phyloP scores from a whole-genome alignment of 352 stramenopile genomes.

The Phytophthora brassicae region DNA sequence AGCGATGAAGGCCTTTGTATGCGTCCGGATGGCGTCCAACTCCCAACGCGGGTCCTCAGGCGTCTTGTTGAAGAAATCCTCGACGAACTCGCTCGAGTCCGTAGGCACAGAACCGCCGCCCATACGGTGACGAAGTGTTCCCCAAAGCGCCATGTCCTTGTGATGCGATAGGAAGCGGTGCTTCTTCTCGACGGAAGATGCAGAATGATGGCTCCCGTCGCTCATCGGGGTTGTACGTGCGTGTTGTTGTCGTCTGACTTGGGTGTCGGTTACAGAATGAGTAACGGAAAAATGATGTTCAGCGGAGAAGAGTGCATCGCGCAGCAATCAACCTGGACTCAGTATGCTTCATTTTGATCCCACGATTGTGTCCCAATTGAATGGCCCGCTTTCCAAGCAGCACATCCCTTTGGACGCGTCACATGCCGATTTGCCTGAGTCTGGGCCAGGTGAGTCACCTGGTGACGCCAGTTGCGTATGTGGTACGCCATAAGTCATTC shows the following conservation, averaged over 20 bases:
- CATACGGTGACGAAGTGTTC: slow-evolving; percentile 76
- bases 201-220: slow-evolving; percentile 23
- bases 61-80: slow-evolving; percentile 84
- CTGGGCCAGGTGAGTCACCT: no score
- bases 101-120: slow-evolving; percentile 55
- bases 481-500: no score
- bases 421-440: no score
- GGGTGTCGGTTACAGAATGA: slow-evolving; percentile 11
- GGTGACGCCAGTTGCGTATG: no score
- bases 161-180: slow-evolving; percentile 20
- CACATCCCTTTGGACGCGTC: no score
- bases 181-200: slow-evolving; percentile 22
- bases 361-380: neutral
- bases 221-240: slow-evolving; percentile 14
- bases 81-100: slow-evolving; percentile 74
- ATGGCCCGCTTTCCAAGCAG: no score
- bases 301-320: neutral
- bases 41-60: slow-evolving; percentile 60
- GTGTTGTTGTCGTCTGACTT: slow-evolving; percentile 12
- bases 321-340: neutral
- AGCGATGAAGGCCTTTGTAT: slow-evolving; percentile 60
- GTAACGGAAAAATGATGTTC: slow-evolving; percentile 20
- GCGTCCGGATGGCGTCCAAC: slow-evolving; percentile 37
- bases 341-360: slow-evolving; percentile 10
- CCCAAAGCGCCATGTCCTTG: slow-evolving; percentile 75